phyloP scores from a whole-genome alignment of 768 basidiomycete genomes.

The Daedaleopsis nitida region DNA sequence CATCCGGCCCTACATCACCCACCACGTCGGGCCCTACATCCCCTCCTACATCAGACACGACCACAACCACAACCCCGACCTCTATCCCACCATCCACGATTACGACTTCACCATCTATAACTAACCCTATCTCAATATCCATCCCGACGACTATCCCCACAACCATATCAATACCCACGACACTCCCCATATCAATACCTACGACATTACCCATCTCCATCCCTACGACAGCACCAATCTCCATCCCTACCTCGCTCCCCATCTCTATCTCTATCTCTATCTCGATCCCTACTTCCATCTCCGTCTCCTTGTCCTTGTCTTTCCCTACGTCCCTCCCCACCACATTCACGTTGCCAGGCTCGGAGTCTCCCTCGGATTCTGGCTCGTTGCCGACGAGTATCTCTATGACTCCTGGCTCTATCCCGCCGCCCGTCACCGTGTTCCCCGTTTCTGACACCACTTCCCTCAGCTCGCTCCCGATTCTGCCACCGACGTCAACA shows the following conservation, averaged over 20 bases:
- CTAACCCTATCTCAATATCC: constrained; percentile 5
- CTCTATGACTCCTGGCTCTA: neutral
- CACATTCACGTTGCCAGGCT: neutral
- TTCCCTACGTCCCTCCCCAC: constrained; percentile 5
- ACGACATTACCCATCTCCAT: neutral
- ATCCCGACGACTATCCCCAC: neutral
- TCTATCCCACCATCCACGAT: constrained; percentile 5
- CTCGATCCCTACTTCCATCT: neutral
- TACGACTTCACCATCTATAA: neutral
- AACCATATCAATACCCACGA: neutral
- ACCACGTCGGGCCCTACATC: neutral
- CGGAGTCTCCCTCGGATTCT: neutral
- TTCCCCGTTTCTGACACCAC: neutral
- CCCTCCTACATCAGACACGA: neutral
- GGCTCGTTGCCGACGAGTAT: neutral
- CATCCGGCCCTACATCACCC: neutral
- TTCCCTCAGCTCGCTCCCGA: neutral
- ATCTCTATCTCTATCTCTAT: neutral
- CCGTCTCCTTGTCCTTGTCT: neutral
- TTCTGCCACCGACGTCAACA: neutral
- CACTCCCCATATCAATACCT: neutral
- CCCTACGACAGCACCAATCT: no score
- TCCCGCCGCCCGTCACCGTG: neutral
- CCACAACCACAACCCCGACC: neutral
- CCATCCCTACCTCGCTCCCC: neutral